Evolutionary conservation across 1,284 basidiomycete genomes (phyloP), one percentile per base, ranked within the genome.

Genomic region (Puccinia polysora): DNA sequence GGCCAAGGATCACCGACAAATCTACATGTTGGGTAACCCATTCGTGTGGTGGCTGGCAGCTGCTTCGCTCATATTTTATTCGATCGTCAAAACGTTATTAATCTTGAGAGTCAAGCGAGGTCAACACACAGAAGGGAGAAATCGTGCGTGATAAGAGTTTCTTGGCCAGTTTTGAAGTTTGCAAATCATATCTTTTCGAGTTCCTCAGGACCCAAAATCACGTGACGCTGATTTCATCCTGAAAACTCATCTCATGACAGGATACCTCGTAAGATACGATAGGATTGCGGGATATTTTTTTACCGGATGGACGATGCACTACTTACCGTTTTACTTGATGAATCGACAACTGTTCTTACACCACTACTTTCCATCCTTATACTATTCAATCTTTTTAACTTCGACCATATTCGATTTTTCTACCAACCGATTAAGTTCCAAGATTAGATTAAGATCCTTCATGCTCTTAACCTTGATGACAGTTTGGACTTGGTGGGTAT

Each of bases 251-350:
- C 23, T 36, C 2, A 38, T 34, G 4, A 30, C 14, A 76, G 94
- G 91, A 89, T 75, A 88, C 78, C 85, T 95, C 38, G 86, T 89
- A 52, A 94, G 93, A 80, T 98, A 98, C 81, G 93, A 97, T 81
- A 82, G 87, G 49, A 83, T 94, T 0, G 92, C 90, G 75, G 88
- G 88, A 0, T 97, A 97, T 85, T 85, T 97, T 65, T 88, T 91
- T 80, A 80, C 90, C n/a, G 92, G 90, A 63, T 97, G 94, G 91
- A 83, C 83, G n/a, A 78, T 97, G 53, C 95, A 97, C 82, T 97
- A 95, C 81, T 84, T 91, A 78, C 95, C 95, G 10, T 98, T 98
- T 85, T 97, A 87, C 85, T 82, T 96, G 75, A 97, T 97, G 95
- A 82, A 86, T 62, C 90, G 95, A 28, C 95, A 98, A 79, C 86